Percentiles rank a stretch among this genome's conserved stretches.
phyloP scores from a whole-genome alignment of 2,329 filamentous ascomycete genomes.

The Trichoderma sp. region DNA sequence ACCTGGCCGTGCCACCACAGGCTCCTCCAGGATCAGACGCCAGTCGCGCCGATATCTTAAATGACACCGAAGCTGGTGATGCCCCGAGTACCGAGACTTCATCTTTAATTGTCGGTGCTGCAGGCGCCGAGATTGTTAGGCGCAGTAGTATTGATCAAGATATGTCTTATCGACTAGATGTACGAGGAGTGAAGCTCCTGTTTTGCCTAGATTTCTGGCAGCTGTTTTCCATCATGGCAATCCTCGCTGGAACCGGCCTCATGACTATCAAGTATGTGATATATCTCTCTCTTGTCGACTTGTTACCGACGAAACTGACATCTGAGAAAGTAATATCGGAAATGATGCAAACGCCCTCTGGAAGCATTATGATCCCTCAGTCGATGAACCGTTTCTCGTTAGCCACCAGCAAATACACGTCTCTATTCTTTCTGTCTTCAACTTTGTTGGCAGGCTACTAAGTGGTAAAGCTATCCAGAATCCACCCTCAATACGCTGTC shows the following conservation, averaged over 20 bases:
- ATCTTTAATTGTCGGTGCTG: slow-evolving; percentile 72
- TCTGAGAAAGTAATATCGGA: slow-evolving; percentile 77
- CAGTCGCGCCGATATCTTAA: slow-evolving; percentile 9
- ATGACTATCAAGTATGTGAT: slow-evolving; percentile 95
- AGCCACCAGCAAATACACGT: slow-evolving; percentile 88
- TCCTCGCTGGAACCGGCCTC: slow-evolving; percentile 89
- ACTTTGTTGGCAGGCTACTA: slow-evolving; percentile 78
- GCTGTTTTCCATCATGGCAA: slow-evolving; percentile 81
- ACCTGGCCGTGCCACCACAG: slow-evolving; percentile 5
- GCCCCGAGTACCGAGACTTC: slow-evolving; percentile 72
- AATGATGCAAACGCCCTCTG: slow-evolving; percentile 87
- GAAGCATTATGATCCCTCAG: slow-evolving; percentile 78
- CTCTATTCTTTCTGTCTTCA: slow-evolving; percentile 87
- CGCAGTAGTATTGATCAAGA: slow-evolving; percentile 69
- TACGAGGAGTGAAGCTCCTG: slow-evolving; percentile 80
- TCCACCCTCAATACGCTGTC: not conserved
- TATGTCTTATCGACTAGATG: slow-evolving; percentile 83
- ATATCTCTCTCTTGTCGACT: not conserved
- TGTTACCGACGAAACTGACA: slow-evolving; percentile 14
- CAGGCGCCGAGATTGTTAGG: slow-evolving; percentile 55
- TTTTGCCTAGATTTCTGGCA: slow-evolving; percentile 84
- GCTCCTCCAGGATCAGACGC: slow-evolving; percentile 7
- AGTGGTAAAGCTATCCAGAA: slow-evolving; percentile 59
- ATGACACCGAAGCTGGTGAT: slow-evolving; percentile 30
- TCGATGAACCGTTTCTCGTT: slow-evolving; percentile 74